phyloP scores from a whole-genome alignment of 257 asterid species.

The Solanum pimpinellifolium region DNA sequence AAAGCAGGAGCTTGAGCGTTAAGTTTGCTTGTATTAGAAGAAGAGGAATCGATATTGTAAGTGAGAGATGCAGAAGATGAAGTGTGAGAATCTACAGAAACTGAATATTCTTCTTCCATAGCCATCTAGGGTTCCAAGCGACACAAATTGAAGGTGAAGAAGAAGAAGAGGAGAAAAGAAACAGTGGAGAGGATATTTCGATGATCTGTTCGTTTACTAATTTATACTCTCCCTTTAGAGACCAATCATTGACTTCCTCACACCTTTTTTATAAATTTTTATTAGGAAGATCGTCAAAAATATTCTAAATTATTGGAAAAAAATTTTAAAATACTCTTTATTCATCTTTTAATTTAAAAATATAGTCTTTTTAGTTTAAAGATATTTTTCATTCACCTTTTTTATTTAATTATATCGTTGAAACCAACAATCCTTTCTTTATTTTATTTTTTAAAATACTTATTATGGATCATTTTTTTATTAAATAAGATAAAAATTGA shows the following conservation, averaged over 20 bases:
- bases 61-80: background rate
- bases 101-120: background rate
- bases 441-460: too few species aligned
- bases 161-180: background rate
- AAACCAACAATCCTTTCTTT: too few species aligned
- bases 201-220: background rate
- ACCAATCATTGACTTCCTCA: background rate
- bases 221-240: background rate
- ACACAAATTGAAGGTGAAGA: background rate
- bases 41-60: background rate
- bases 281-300: rapidly evolving
- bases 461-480: too few species aligned
- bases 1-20: conserved; percentile 80
- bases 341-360: too few species aligned
- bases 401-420: too few species aligned
- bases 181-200: background rate
- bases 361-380: rapidly evolving
- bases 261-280: rapidly evolving
- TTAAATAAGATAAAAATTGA: too few species aligned
- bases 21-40: conserved; percentile 20
- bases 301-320: too few species aligned
- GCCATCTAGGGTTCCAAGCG: background rate
- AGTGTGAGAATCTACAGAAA: background rate
- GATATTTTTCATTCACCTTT: too few species aligned
- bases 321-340: too few species aligned